These are phyloP conservation scores for Phialemoniopsis sp. DNA, from an alignment of 2,329 filamentous ascomycete genomes.

Conservation along the genomic window DNA sequence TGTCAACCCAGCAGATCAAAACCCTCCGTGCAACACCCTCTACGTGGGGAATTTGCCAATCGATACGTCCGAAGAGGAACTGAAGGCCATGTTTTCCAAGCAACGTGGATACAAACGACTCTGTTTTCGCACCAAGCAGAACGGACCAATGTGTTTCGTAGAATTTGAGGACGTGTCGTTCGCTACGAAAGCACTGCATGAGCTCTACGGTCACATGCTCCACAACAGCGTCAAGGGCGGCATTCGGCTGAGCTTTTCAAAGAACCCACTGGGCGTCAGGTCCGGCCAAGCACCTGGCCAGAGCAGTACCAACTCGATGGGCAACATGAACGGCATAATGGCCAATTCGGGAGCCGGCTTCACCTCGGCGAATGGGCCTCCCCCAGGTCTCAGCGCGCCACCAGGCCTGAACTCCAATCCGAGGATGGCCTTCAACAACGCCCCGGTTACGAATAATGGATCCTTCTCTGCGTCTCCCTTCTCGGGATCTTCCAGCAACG, in stretches of 20 bases:
- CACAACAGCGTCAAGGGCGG: constrained; percentile 94
- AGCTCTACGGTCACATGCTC: constrained; percentile 81
- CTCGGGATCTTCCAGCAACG: constrained; percentile 8
- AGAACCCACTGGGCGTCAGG: constrained; percentile 91
- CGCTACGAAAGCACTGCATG: constrained; percentile 84
- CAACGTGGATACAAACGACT: constrained; percentile 93
- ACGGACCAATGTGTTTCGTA: constrained; percentile 98
- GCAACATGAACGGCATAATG: constrained; percentile 56
- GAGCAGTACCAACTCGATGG: constrained; percentile 32
- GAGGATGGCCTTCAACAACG: not conserved
- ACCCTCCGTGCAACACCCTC: constrained; percentile 94
- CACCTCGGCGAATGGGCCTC: constrained; percentile 68
- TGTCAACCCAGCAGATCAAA: constrained; percentile 91
- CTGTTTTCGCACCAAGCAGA: constrained; percentile 90
- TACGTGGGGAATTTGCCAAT: constrained; percentile 96
- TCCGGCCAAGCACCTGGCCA: constrained; percentile 61
- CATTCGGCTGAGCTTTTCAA: constrained; percentile 93
- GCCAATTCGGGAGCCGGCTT: constrained; percentile 54
- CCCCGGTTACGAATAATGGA: not conserved
- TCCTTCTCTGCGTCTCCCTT: constrained; percentile 10
- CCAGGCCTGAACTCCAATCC: constrained; percentile 56
- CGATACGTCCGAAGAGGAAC: constrained; percentile 89
- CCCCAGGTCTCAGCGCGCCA: constrained; percentile 74
- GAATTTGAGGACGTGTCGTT: constrained; percentile 94
- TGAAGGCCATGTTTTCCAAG: constrained; percentile 90